These are phyloP conservation scores for Phytophthora melonis DNA, from an alignment of 352 stramenopile species.

Conservation along the genomic window DNA sequence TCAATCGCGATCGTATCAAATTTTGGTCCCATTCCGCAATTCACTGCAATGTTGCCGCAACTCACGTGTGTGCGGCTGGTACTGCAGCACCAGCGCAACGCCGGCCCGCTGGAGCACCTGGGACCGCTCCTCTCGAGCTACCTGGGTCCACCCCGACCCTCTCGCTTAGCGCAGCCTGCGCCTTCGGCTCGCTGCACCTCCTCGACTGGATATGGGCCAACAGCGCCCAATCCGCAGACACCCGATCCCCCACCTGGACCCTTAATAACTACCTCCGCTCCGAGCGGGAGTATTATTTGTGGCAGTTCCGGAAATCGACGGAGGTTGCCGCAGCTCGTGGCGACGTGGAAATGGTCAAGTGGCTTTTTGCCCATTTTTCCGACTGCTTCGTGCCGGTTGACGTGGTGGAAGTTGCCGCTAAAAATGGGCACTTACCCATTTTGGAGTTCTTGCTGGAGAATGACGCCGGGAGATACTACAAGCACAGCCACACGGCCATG, in stretches of 20 bases:
- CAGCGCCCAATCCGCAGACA: neutral
- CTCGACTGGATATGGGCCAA: constrained; percentile 7
- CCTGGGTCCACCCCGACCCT: neutral
- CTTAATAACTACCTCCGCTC: constrained; percentile 10
- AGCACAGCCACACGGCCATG: constrained; percentile 7
- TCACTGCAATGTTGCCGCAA: no score
- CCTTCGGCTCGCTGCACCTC: neutral
- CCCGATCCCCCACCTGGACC: neutral
- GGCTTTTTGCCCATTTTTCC: constrained; percentile 4
- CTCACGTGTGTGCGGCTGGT: neutral
- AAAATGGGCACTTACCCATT: constrained; percentile 8
- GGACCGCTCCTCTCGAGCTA: neutral
- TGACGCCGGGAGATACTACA: neutral
- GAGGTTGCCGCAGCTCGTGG: neutral
- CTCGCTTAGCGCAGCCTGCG: neutral
- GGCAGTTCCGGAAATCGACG: neutral
- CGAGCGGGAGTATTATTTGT: constrained; percentile 8
- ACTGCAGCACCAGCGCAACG: neutral
- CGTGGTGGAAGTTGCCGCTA: constrained; percentile 3
- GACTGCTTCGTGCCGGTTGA: constrained; percentile 6
- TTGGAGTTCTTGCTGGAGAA: constrained; percentile 11
- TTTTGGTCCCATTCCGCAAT: neutral
- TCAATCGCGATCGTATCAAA: no score
- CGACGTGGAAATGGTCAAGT: neutral
- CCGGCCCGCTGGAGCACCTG: neutral